phyloP scores from a whole-genome alignment of 2,329 filamentous ascomycete species.

The Fusarium buxicola region DNA sequence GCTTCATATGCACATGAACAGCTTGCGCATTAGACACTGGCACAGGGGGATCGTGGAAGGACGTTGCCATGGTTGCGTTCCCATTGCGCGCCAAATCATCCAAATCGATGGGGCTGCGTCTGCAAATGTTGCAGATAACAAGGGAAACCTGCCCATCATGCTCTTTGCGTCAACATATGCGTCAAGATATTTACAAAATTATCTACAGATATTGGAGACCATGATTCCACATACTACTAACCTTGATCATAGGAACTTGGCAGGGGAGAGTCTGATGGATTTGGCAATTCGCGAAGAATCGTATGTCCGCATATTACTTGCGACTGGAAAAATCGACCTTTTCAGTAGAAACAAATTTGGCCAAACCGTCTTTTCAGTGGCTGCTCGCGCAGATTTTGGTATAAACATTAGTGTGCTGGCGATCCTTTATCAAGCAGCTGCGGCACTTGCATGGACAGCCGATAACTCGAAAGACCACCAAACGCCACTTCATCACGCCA shows the following conservation, averaged over 20 bases:
- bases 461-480: neutral
- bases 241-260: neutral
- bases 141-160: neutral
- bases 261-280: neutral
- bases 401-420: neutral
- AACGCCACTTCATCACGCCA: neutral
- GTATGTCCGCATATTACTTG: neutral
- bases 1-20: neutral
- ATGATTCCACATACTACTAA: neutral
- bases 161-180: too few relatives aligned
- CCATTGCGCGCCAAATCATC: neutral
- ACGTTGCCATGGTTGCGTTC: neutral
- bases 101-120: neutral
- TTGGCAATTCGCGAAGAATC: too few relatives aligned
- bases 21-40: too few relatives aligned
- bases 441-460: neutral
- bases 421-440: neutral
- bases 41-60: too few relatives aligned
- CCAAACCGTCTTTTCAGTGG: neutral
- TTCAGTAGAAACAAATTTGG: neutral
- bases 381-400: neutral
- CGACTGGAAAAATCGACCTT: neutral
- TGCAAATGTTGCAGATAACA: rapidly evolving
- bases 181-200: too few relatives aligned
- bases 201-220: too few relatives aligned